phyloP scores from a whole-genome alignment of 495 filamentous ascomycete species.

The Penicillium arizonense region DNA sequence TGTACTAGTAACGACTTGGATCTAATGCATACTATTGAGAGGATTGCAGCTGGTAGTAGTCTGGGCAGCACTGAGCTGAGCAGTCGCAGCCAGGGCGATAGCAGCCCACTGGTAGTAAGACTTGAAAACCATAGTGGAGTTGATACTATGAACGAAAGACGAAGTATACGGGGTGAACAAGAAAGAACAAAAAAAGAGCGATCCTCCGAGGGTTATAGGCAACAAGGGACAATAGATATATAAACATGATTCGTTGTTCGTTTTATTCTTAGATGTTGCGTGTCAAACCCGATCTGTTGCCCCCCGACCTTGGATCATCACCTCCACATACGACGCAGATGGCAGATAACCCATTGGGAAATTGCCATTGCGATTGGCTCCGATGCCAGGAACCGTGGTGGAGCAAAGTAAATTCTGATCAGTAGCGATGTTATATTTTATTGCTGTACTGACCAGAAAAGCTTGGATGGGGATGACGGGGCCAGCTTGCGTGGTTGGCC shows the following conservation, averaged over 20 bases:
- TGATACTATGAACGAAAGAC: background rate
- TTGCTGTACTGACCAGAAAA: conserved; percentile 1
- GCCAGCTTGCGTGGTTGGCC: conserved; percentile 25
- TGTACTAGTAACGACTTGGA: too few species aligned
- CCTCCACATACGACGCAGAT: conserved; percentile 5
- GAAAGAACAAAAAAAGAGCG: background rate
- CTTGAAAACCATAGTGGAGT: conserved; percentile 10
- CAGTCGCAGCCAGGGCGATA: conserved; percentile 10
- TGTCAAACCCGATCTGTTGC: conserved; percentile 7
- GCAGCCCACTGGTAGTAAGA: conserved; percentile 24
- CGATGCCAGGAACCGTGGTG: background rate
- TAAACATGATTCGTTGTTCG: conserved; percentile 8
- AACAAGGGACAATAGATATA: background rate
- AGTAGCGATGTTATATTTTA: background rate
- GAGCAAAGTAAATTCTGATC: background rate
- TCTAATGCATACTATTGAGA: conserved; percentile 42
- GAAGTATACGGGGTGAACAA: background rate
- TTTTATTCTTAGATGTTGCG: conserved; percentile 9
- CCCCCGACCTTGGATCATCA: conserved; percentile 7
- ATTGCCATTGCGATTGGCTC: conserved; percentile 13
- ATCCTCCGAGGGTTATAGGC: background rate
- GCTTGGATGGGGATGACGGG: conserved; percentile 20
- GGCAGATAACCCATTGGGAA: background rate
- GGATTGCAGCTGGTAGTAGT: conserved; percentile 73
- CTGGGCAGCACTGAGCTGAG: conserved; percentile 57